Conservation (phyloP, 148 eudicot genomes). For the Fagopyrum esculentum region DNA sequence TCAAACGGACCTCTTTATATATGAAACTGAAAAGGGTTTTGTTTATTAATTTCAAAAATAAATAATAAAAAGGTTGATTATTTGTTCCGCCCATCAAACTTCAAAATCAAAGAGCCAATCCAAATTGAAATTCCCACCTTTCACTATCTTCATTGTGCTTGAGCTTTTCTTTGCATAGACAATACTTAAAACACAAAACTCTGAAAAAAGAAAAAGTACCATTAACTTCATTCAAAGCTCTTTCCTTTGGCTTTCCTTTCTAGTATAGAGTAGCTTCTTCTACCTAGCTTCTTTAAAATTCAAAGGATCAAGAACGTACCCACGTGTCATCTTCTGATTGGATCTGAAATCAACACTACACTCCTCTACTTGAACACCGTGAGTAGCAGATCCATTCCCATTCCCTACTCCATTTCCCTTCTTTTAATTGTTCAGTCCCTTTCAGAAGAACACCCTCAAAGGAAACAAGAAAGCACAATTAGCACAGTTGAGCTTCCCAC, state of each 20-base stretch:
- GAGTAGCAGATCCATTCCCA: slow-evolving; percentile 10
- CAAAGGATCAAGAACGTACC: neutral
- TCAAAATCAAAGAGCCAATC: neutral
- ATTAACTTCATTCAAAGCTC: neutral
- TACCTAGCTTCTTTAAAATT: neutral
- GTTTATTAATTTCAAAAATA: too few relatives aligned
- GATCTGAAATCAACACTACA: neutral
- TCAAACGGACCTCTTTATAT: too few relatives aligned
- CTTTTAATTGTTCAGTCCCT: slow-evolving; percentile 1
- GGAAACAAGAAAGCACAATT: slow-evolving; percentile 1
- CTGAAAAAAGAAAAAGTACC: neutral
- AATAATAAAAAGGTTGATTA: neutral
- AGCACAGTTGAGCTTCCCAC: slow-evolving; percentile 10
- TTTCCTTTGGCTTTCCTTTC: neutral
- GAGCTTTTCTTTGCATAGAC: neutral
- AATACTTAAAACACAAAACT: neutral
- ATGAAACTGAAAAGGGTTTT: too few relatives aligned
- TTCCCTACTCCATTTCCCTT: neutral
- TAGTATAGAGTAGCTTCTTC: neutral
- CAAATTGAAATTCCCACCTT: slow-evolving; percentile 1
- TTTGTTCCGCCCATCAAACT: slow-evolving; percentile 11
- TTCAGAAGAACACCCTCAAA: slow-evolving; percentile 11
- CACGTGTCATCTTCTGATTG: neutral
- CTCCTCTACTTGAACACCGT: neutral
- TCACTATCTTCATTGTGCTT: slow-evolving; percentile 9